Evolutionary conservation across 2,329 filamentous ascomycete species (phyloP).

Genomic region (Botrytis porri): DNA sequence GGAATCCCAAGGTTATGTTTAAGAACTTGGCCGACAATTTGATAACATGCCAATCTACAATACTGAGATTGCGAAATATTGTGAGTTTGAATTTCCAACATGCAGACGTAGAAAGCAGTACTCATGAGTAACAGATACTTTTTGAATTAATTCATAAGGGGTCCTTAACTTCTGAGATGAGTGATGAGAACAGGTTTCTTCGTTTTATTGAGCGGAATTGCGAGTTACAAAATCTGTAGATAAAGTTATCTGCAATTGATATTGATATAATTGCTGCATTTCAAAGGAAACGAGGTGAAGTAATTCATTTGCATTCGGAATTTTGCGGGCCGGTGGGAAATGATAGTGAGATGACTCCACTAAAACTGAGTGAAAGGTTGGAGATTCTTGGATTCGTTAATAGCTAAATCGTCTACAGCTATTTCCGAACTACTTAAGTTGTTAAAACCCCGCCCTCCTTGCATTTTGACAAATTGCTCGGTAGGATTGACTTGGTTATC

Average conservation of each 20-base stretch:
- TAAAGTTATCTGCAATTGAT: neutral
- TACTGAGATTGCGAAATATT: neutral
- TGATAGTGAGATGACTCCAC: neutral
- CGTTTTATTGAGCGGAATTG: neutral
- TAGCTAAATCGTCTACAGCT: neutral
- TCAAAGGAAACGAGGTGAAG: neutral
- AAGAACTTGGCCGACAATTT: neutral
- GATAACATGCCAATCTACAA: neutral
- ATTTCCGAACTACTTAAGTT: neutral
- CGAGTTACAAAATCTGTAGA: neutral
- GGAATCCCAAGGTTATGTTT: neutral
- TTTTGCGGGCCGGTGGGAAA: neutral
- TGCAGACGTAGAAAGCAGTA: neutral
- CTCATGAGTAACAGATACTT: rapidly evolving
- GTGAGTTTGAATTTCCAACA: neutral
- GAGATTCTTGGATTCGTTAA: neutral
- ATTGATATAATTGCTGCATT: neutral
- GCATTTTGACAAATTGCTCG: neutral
- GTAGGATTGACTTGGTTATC: neutral
- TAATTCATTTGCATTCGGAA: neutral
- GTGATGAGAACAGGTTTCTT: neutral
- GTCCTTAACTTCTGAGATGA: neutral
- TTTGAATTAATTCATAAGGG: neutral
- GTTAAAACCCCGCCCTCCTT: neutral
- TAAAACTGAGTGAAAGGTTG: neutral